Evolutionary conservation across 2,329 filamentous ascomycete species (phyloP).

Genomic region (Aureobasidium sp.): DNA sequence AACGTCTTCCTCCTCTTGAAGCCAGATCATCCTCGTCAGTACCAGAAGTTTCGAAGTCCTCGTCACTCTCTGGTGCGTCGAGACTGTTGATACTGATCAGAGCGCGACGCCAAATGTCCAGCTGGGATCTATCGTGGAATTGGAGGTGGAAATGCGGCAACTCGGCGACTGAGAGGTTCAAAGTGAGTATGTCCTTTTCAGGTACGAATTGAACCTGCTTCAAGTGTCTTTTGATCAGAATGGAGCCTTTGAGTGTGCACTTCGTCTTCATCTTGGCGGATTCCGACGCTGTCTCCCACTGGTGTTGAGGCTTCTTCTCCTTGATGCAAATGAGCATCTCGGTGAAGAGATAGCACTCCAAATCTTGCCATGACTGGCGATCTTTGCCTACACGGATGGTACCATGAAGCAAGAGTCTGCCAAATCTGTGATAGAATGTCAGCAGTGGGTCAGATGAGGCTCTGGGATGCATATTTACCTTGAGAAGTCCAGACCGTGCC

Average conservation of each 20-base stretch:
- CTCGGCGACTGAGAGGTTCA: slow-evolving; percentile 85
- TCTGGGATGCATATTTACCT: slow-evolving; percentile 44
- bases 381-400: slow-evolving; percentile 93
- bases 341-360: slow-evolving; percentile 93
- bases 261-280: slow-evolving; percentile 54
- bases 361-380: slow-evolving; percentile 90
- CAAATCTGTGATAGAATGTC: slow-evolving; percentile 56
- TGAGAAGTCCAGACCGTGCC: slow-evolving; percentile 91
- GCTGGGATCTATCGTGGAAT: slow-evolving; percentile 74
- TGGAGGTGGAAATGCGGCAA: slow-evolving; percentile 89
- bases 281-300: slow-evolving; percentile 48
- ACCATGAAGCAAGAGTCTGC: slow-evolving; percentile 82
- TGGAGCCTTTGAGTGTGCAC: slow-evolving; percentile 92
- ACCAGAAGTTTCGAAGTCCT: slow-evolving; percentile 76
- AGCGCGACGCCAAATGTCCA: slow-evolving; percentile 86
- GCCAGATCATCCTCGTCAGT: slow-evolving; percentile 74
- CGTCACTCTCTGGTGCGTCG: slow-evolving; percentile 56
- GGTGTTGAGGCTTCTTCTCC: slow-evolving; percentile 71
- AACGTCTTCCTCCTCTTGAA: slow-evolving; percentile 55
- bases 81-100: slow-evolving; percentile 70
- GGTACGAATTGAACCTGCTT: slow-evolving; percentile 70
- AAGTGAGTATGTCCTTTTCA: slow-evolving; percentile 74
- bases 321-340: slow-evolving; percentile 99
- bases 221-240: slow-evolving; percentile 95
- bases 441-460: not conserved